Evolutionary conservation across 371 early-diverging fungal species (phyloP), one percentile per base, ranked within the genome.

Genomic region (Apophysomyces sp.): DNA sequence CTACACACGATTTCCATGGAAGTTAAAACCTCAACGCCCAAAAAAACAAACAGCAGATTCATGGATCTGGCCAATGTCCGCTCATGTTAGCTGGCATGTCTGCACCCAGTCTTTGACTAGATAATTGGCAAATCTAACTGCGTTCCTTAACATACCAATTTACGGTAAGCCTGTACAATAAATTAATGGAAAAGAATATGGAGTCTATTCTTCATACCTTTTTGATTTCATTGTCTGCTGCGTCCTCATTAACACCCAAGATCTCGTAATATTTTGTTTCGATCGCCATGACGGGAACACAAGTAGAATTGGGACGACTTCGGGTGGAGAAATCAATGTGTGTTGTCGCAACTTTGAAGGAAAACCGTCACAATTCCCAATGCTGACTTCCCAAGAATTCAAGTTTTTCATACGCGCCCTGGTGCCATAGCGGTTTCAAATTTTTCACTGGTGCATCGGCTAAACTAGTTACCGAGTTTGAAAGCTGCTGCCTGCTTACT

Each of bases 181-280:
- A 24, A 26, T 55, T 12, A 28, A 32, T 24, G 31, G 26, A 28
- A 52, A 52, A 54, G 5, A 0, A 29, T 34, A 1, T 12, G 8
- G 16, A 52, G 18, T 3, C 1, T 34, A 11, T 34, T 58, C 21
- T 37, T 30, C 29, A 24, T 75, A 83, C 88, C 82, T 90, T 94
- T 76, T 90, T 92, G 68, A 98, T 89, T 65, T 97, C 94, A 64
- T 80, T 62, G 37, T 96, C 97, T 51, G 86, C 76, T 58, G 97
- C 96, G 18, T 62, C 71, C 15, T 91, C 86, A 15, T 78, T 66
- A 32, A 99, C 92, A 66, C 90, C 97, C 26, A 99, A 89, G 29
- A 90, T 72, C 28, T 98, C 97, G 81, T 98, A 98, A 61, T 90
- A 87, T 77, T 87, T 94, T 63, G 92, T 89, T 63, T 93, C 93